Conservation (phyloP, 129 eudicot genomes). For the Helichrysum umbraculigerum region DNA sequence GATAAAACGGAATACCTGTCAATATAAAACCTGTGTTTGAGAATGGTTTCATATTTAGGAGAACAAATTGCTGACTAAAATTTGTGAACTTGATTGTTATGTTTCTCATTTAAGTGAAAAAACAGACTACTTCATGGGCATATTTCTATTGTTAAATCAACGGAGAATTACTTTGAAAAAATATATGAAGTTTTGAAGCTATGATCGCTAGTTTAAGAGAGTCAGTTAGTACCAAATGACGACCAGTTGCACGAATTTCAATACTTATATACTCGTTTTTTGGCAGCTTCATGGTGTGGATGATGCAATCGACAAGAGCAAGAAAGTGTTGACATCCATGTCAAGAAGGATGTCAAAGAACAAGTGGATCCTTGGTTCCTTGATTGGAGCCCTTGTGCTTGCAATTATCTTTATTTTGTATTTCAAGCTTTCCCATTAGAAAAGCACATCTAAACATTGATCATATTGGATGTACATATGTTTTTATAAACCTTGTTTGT, state of each 20-base stretch:
- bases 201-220: not conserved
- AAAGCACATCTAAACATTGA: not conserved
- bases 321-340: constrained; percentile 88
- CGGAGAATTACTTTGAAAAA: not conserved
- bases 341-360: constrained; percentile 82
- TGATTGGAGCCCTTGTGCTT: constrained; percentile 79
- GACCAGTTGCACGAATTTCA: not conserved
- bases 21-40: not conserved
- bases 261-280: constrained; percentile 13
- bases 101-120: no score
- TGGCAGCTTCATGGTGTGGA: constrained; percentile 93
- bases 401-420: constrained; percentile 79
- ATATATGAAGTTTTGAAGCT: not conserved
- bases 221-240: not conserved
- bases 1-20: not conserved
- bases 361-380: constrained; percentile 81
- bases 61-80: no score
- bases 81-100: not conserved
- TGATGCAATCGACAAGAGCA: constrained; percentile 89
- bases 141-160: not conserved
- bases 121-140: not conserved
- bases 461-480: constrained; percentile 34
- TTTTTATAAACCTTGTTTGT: constrained; percentile 31
- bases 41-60: not conserved
- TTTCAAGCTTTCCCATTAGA: constrained; percentile 54